Evolutionary conservation across 1,139 yeast genomes (phyloP), one percentile per base, ranked within the genome.

Genomic region (Candida pseudoviswanathii): DNA sequence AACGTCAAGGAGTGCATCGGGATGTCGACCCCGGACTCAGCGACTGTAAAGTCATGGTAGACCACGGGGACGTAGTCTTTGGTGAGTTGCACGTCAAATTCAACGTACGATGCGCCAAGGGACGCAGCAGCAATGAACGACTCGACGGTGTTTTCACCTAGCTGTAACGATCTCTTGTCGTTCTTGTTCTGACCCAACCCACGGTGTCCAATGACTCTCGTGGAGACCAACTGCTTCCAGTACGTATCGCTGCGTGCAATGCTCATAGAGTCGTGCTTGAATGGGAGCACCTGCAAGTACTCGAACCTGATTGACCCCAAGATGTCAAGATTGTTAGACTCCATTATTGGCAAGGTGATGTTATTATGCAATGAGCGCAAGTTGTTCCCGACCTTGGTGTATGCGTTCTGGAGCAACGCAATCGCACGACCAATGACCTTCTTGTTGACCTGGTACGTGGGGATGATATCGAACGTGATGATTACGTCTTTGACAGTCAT

Each of bases 101-200:
- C 99, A 47, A 96, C 97, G 61, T 86, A 86, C 1, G 91, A 84
- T 1, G 94, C 94, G 36, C 99, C 99, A 57, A 94, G 73, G 3
- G 96, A 91, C 0, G 98, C 97, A 0, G 99, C 99, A 8, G 97
- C 96, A 63, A 94, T 89, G 58, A 94, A 94, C 1, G 96, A 89
- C 63, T 92, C 97, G 33, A 94, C 88, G 0, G 99, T 94, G 63
- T 94, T 94, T 63, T 94, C 99, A 41, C 99, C 99, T 53, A 94
- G 75, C 68, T 94, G 99, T 62, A 94, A 77, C 4, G 96, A 88
- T 55, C 83, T 85, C 47, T 86, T 80, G 44, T 81, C 79, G 54
- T 82, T 80, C 40, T 75, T 73, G 68, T 94, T 94, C 71, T 91
- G 92, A 56, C 99, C 99, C 57, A 91, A 75, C 5, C 99, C 99